A percentile compares a stretch with the other conserved stretches of the same genome.
Evolutionary conservation across 441 rosid species (phyloP).

Genomic region (Populus hybrid): DNA sequence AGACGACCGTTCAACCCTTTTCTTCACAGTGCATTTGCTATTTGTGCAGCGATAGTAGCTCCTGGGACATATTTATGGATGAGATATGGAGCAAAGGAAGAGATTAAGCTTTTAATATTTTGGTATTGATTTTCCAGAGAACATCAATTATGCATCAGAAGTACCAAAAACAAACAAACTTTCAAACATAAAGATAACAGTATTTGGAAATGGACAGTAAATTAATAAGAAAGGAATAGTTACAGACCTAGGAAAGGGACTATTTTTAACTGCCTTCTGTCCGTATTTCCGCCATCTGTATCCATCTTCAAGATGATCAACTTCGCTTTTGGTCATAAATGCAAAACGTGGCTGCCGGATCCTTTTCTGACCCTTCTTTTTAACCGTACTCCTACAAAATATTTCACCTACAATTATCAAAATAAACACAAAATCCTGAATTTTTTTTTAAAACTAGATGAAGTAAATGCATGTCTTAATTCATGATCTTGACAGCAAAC

Average conservation of each 20-base stretch:
- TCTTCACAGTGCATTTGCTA: constrained; percentile 84
- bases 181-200: not conserved
- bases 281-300: constrained; percentile 97
- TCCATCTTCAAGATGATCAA: constrained; percentile 96
- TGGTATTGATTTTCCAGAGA: not conserved
- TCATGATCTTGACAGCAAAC: not conserved
- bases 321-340: constrained; percentile 92
- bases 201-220: not conserved
- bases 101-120: not conserved
- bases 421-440: constrained; percentile 12
- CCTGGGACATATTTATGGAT: constrained; percentile 32
- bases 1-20: constrained; percentile 89
- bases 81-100: not conserved
- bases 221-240: constrained; percentile 4
- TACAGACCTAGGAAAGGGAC: constrained; percentile 74
- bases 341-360: constrained; percentile 85
- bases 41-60: constrained; percentile 97
- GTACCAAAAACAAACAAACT: not conserved
- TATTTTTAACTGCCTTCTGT: constrained; percentile 92
- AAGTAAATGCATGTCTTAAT: not conserved
- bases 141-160: not conserved
- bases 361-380: constrained; percentile 75
- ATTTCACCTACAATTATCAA: constrained; percentile 32
- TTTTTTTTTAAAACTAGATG: not conserved
- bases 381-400: constrained; percentile 51